These are phyloP conservation scores for Cairneyella variabilis DNA, from an alignment of 495 filamentous ascomycete species.

Conservation along the genomic window DNA sequence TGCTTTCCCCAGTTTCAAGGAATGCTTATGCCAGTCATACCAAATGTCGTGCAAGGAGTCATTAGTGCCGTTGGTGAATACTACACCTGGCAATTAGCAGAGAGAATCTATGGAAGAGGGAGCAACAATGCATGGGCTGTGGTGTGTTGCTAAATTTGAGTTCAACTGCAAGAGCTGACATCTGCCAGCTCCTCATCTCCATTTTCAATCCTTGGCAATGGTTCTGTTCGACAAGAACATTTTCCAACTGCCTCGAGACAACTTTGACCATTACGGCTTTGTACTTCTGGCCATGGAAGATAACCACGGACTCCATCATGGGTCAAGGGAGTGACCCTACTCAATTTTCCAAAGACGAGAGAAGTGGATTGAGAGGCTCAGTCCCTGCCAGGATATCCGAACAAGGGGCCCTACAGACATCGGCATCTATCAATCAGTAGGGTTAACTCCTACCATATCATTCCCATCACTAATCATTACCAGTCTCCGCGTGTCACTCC, in stretches of 20 bases:
- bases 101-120: conserved; percentile 62
- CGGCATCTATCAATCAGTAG: conserved; percentile 18
- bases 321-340: background rate
- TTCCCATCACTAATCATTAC: background rate
- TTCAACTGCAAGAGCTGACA: background rate
- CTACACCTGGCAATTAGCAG: conserved; percentile 83
- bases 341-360: background rate
- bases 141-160: conserved; percentile 42
- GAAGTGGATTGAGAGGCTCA: background rate
- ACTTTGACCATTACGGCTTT: conserved; percentile 78
- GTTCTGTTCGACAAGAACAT: conserved; percentile 89
- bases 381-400: conserved; percentile 1
- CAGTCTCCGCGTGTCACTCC: conserved; percentile 64
- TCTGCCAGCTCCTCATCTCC: conserved; percentile 58
- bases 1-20: conserved; percentile 48
- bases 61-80: conserved; percentile 79
- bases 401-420: conserved; percentile 1
- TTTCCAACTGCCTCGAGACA: conserved; percentile 92
- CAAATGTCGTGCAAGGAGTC: conserved; percentile 70
- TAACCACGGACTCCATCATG: conserved; percentile 27
- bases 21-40: conserved; percentile 64
- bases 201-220: conserved; percentile 91
- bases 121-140: conserved; percentile 64
- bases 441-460: background rate
- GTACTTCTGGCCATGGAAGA: conserved; percentile 80